phyloP scores from a whole-genome alignment of 1,139 yeast species.

The Maudiozyma humilis region DNA sequence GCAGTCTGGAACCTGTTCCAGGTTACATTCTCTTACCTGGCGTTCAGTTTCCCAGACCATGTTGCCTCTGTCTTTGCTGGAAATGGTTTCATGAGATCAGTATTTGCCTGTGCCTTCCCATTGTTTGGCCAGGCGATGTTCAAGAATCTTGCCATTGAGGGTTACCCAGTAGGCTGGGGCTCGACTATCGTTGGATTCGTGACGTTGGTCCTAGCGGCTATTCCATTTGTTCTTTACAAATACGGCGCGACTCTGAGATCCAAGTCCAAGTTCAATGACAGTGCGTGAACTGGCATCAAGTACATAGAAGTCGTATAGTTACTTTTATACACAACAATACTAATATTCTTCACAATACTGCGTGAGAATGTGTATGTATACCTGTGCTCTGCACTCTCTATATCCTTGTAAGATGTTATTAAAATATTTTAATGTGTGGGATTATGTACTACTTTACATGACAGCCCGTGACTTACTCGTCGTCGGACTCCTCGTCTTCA shows the following conservation, averaged over 20 bases:
- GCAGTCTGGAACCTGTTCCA: slow-evolving; percentile 40
- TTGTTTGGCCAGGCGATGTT: slow-evolving; percentile 49
- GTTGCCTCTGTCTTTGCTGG: slow-evolving; percentile 55
- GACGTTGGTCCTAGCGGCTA: slow-evolving; percentile 36
- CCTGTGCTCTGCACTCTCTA: too few species aligned
- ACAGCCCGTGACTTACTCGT: too few species aligned
- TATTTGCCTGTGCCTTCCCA: slow-evolving; percentile 55
- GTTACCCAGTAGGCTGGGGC: slow-evolving; percentile 53
- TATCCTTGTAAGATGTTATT: too few species aligned
- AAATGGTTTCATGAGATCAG: slow-evolving; percentile 45
- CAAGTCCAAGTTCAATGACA: slow-evolving; percentile 7
- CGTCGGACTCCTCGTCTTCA: slow-evolving; percentile 37
- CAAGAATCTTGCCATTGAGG: slow-evolving; percentile 37
- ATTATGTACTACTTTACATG: too few species aligned
- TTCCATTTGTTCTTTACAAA: slow-evolving; percentile 42
- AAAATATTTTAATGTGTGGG: too few species aligned
- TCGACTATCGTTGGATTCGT: slow-evolving; percentile 42
- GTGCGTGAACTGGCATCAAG: background rate
- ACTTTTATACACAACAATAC: background rate
- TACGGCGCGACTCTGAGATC: slow-evolving; percentile 43
- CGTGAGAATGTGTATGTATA: too few species aligned
- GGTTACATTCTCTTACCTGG: slow-evolving; percentile 28
- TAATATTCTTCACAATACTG: background rate
- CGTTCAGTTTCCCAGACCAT: slow-evolving; percentile 34
- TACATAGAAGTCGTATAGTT: background rate